A percentile compares a stretch with the other conserved stretches of the same genome.
These are phyloP conservation scores for Quercus gilva DNA, from an alignment of 306 rosid genomes.

Conservation along the genomic window DNA sequence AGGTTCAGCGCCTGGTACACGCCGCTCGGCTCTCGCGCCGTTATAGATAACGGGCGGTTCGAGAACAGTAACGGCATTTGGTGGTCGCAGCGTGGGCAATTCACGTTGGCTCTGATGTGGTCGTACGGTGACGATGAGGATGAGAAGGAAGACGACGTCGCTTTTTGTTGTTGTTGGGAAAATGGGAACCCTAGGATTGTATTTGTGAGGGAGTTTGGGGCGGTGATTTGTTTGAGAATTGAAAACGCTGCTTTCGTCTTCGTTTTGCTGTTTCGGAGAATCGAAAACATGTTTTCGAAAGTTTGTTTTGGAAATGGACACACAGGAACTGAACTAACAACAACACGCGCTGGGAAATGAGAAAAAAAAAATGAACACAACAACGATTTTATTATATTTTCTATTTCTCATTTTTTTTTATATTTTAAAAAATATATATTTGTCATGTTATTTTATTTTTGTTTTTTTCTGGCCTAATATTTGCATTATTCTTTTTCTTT, in stretches of 20 bases:
- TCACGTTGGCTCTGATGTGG: conserved; percentile 49
- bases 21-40: conserved; percentile 34
- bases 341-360: no score
- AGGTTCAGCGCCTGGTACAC: conserved; percentile 63
- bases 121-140: conserved; percentile 28
- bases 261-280: background rate
- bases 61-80: conserved; percentile 60
- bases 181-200: background rate
- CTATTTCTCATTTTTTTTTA: no score
- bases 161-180: background rate
- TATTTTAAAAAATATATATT: no score
- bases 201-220: background rate
- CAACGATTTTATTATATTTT: no score
- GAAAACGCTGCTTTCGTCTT: background rate
- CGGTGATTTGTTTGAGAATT: background rate
- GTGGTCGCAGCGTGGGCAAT: conserved; percentile 59
- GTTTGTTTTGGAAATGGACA: background rate
- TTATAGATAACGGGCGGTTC: conserved; percentile 60
- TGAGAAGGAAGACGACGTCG: background rate
- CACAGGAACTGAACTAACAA: no score
- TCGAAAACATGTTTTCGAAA: background rate
- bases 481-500: no score
- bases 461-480: no score
- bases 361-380: no score
- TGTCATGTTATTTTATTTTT: no score